These are phyloP conservation scores for Vigna hirtella DNA, from an alignment of 306 rosid species.

Conservation along the genomic window DNA sequence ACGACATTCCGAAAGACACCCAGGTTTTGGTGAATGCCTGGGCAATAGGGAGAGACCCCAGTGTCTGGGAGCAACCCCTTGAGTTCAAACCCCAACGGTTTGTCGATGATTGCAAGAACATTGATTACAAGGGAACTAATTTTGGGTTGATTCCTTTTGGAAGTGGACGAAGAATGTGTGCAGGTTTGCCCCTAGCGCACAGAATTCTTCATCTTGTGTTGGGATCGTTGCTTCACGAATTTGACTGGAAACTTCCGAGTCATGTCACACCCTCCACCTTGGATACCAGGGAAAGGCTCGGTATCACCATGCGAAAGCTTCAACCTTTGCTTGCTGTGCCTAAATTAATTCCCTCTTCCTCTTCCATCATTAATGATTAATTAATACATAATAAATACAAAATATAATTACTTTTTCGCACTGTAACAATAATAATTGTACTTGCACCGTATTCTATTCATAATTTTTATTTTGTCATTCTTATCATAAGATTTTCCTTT, in stretches of 20 bases:
- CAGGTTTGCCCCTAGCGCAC: conserved; percentile 60
- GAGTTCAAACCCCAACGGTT: conserved; percentile 63
- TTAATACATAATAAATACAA: too few species aligned
- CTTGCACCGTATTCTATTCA: too few species aligned
- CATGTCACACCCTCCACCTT: conserved; percentile 46
- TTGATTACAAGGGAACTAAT: conserved; percentile 56
- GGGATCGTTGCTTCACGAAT: conserved; percentile 62
- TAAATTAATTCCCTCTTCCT: neutral
- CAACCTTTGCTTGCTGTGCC: conserved; percentile 61
- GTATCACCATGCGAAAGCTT: conserved; percentile 52
- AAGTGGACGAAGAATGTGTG: conserved; percentile 67
- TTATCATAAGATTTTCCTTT: too few species aligned
- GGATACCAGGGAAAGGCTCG: conserved; percentile 56
- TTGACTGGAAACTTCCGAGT: conserved; percentile 61
- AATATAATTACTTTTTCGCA: too few species aligned
- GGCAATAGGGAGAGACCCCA: conserved; percentile 74
- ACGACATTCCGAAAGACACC: conserved; percentile 56
- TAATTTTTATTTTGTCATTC: too few species aligned
- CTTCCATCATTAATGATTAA: neutral
- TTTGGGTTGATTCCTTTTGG: conserved; percentile 62
- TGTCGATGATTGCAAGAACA: conserved; percentile 28
- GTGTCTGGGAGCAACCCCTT: conserved; percentile 54
- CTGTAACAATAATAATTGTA: too few species aligned
- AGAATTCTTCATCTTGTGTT: conserved; percentile 51
- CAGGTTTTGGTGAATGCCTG: conserved; percentile 62